Conservation (phyloP, 1,284 basidiomycete species). For the Peniophora sp. region DNA sequence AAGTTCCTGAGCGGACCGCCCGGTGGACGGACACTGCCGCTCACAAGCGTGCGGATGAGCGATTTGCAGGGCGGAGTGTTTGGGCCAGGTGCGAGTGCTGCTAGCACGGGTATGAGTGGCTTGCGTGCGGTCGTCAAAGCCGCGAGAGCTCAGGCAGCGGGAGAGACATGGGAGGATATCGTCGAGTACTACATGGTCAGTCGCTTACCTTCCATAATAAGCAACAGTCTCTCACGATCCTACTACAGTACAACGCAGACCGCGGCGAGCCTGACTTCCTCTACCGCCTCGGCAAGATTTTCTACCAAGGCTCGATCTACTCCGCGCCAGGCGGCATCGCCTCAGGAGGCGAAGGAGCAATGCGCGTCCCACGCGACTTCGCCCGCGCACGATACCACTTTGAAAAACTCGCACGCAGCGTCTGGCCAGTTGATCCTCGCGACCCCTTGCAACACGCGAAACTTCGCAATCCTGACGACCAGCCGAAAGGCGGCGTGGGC, state of each 20-base stretch:
- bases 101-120: constrained; percentile 73
- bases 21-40: constrained; percentile 82
- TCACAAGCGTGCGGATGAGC: constrained; percentile 77
- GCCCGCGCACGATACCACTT: constrained; percentile 77
- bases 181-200: constrained; percentile 83
- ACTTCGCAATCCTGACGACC: constrained; percentile 37
- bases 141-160: constrained; percentile 70
- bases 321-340: constrained; percentile 63
- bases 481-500: constrained; percentile 46
- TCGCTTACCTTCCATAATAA: constrained; percentile 5
- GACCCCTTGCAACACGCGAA: constrained; percentile 37
- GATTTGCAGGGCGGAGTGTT: constrained; percentile 90
- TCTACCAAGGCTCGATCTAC: constrained; percentile 89
- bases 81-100: constrained; percentile 88
- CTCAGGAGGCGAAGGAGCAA: constrained; percentile 85
- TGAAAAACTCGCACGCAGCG: constrained; percentile 64
- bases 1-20: constrained; percentile 82
- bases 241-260: constrained; percentile 79
- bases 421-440: constrained; percentile 75
- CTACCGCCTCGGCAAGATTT: constrained; percentile 85
- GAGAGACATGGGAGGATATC: constrained; percentile 89
- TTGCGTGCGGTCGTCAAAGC: constrained; percentile 77
- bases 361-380: constrained; percentile 71
- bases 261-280: constrained; percentile 82
- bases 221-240: not conserved